A percentile compares a stretch with the other conserved stretches of the same genome.
These are phyloP conservation scores for Singerocomus inundabilis DNA, from an alignment of 1,284 basidiomycete species.

Conservation along the genomic window DNA sequence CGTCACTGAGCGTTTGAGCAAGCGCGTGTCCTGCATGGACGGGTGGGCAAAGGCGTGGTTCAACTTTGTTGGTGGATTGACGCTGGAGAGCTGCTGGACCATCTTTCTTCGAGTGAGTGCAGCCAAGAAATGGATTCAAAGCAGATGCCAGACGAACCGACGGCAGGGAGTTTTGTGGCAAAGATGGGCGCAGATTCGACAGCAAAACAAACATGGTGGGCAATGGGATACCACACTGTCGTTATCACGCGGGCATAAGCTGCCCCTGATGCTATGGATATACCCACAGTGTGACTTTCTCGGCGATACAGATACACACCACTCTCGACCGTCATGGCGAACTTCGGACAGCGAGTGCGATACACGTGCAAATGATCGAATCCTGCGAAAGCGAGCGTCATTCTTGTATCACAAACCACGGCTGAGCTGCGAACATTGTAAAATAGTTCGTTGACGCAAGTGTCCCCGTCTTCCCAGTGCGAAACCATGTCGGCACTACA, in stretches of 20 bases:
- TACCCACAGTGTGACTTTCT: constrained; percentile 22
- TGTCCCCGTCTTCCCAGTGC: constrained; percentile 35
- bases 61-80: constrained; percentile 9
- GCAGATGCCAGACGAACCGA: constrained; percentile 20
- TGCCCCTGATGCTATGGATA: constrained; percentile 19
- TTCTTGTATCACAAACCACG: constrained; percentile 2
- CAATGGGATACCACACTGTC: constrained; percentile 17
- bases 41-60: background rate
- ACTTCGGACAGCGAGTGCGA: constrained; percentile 34
- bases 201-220: constrained; percentile 25
- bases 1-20: background rate
- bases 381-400: constrained; percentile 26
- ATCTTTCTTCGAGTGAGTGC: constrained; percentile 30
- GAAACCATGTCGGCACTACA: constrained; percentile 40
- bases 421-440: constrained; percentile 28
- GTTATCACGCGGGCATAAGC: constrained; percentile 21
- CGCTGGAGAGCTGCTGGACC: constrained; percentile 1
- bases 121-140: constrained; percentile 18
- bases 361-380: constrained; percentile 37
- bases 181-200: constrained; percentile 12
- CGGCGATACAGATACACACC: constrained; percentile 27
- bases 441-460: constrained; percentile 32
- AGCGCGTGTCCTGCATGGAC: constrained; percentile 3
- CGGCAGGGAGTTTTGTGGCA: constrained; percentile 15
- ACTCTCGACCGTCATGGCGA: constrained; percentile 22